Conservation (phyloP, 768 basidiomycete genomes). For the Multifurca ochricompacta region DNA sequence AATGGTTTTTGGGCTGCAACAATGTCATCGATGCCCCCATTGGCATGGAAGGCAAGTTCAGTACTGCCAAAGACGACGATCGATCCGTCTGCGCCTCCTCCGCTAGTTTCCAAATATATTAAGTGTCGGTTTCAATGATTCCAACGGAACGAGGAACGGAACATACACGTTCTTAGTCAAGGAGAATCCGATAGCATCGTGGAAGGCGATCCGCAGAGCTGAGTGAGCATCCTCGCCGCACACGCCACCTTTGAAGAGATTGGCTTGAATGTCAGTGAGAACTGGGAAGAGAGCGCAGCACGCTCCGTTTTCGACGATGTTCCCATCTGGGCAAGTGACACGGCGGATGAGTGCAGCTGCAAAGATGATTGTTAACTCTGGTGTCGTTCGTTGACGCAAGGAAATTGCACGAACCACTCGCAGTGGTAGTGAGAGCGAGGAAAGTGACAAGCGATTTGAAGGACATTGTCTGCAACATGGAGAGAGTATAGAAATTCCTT, state of each 20-base stretch:
- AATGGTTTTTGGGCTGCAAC: constrained; percentile 28
- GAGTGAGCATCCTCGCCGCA: constrained; percentile 29
- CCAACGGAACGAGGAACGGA: background rate
- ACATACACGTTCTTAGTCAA: background rate
- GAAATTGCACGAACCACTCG: constrained; percentile 13
- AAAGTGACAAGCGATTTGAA: constrained; percentile 22
- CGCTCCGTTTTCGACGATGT: constrained; percentile 25
- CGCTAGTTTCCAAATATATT: constrained; percentile 9
- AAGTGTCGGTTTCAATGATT: background rate
- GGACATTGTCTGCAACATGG: constrained; percentile 17
- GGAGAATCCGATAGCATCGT: constrained; percentile 23
- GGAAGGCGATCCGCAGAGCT: constrained; percentile 26
- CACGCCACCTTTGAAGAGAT: constrained; percentile 25
- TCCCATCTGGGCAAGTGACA: constrained; percentile 27
- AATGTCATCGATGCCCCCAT: constrained; percentile 20
- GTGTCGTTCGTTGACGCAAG: background rate
- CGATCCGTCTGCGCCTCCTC: constrained; percentile 25
- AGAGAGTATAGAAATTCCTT: background rate
- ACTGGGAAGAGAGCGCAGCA: constrained; percentile 29
- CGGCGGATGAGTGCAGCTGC: constrained; percentile 22
- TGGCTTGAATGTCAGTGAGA: constrained; percentile 27
- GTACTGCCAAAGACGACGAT: constrained; percentile 19
- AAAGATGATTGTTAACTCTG: background rate
- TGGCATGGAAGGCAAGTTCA: constrained; percentile 21
- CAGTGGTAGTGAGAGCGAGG: constrained; percentile 13